These are phyloP conservation scores for Nannochloropsis granulata DNA, from an alignment of 108 stramenopile species.

Conservation along the genomic window DNA sequence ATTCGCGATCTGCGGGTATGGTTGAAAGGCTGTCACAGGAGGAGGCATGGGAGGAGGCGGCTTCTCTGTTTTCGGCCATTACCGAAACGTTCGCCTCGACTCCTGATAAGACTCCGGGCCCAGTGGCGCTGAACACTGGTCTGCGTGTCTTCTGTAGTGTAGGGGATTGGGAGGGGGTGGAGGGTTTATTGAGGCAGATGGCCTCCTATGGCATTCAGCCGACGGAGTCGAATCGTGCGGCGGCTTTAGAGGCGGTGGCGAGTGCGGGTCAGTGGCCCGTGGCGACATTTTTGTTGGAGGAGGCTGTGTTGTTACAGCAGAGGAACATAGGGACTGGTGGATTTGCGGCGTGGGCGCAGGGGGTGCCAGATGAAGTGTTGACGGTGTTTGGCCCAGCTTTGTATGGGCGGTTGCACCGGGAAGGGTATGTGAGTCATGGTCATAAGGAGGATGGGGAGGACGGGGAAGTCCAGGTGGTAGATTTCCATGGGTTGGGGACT, in stretches of 20 bases:
- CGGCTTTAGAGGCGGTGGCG: background rate
- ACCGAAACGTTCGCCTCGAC: background rate
- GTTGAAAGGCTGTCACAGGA: background rate
- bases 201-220: background rate
- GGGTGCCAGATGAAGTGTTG: background rate
- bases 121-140: background rate
- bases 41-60: background rate
- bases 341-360: background rate
- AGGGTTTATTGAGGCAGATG: background rate
- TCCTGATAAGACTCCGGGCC: background rate
- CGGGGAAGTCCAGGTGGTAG: background rate
- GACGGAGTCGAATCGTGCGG: background rate
- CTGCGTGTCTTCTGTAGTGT: background rate
- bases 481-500: background rate
- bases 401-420: background rate
- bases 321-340: background rate
- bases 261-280: background rate
- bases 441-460: background rate
- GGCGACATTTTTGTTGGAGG: background rate
- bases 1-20: background rate
- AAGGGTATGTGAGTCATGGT: background rate
- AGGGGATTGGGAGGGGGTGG: background rate
- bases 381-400: background rate
- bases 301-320: background rate
- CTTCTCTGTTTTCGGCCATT: background rate